Conservation (phyloP, 129 eudicot species). For the Ambrosia artemisiifolia region DNA sequence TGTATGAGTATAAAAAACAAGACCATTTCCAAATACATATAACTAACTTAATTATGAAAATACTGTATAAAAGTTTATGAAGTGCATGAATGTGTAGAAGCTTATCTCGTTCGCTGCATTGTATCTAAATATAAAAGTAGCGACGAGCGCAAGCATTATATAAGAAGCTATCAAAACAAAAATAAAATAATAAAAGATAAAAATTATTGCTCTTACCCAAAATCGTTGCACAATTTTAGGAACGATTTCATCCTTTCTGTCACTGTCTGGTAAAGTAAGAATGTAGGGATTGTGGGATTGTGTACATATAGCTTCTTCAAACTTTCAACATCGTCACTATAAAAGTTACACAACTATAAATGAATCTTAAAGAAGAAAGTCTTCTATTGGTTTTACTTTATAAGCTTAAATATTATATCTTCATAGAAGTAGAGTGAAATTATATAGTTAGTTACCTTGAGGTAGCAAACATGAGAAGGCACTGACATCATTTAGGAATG, state of each 20-base stretch:
- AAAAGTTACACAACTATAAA: constrained; percentile 4
- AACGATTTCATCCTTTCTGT: constrained; percentile 68
- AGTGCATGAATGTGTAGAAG: constrained; percentile 75
- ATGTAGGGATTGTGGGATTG: constrained; percentile 77
- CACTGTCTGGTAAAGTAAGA: constrained; percentile 80
- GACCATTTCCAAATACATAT: not conserved
- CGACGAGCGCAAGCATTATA: not conserved
- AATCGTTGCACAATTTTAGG: constrained; percentile 88
- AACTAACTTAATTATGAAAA: not conserved
- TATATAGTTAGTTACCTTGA: no score
- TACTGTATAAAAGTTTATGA: constrained; percentile 93
- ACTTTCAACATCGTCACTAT: constrained; percentile 88
- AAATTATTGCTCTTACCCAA: constrained; percentile 42
- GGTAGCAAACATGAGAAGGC: no score
- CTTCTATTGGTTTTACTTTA: no score
- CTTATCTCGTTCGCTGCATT: constrained; percentile 82
- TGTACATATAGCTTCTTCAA: constrained; percentile 78
- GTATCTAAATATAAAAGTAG: constrained; percentile 45
- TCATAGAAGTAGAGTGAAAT: not conserved
- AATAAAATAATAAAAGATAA: not conserved
- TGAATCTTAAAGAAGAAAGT: no score
- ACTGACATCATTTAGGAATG: constrained; percentile 76
- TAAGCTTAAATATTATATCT: not conserved
- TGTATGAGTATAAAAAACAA: not conserved
- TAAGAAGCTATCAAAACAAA: not conserved